phyloP scores from a whole-genome alignment of 2,329 filamentous ascomycete genomes.

The Neopestalotiopsis rosae region DNA sequence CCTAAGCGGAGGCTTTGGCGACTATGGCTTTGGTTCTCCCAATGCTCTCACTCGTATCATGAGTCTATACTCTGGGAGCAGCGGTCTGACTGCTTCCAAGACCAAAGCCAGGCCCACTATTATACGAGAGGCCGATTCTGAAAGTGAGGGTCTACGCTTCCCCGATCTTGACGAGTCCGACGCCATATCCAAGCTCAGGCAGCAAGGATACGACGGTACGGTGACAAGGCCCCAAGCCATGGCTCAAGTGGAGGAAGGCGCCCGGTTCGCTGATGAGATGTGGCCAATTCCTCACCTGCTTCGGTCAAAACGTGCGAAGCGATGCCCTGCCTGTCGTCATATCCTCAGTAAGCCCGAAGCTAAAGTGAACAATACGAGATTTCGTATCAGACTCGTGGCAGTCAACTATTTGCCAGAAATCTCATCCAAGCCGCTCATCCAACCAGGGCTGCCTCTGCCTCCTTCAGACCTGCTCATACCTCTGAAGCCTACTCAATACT shows the following conservation, averaged over 20 bases:
- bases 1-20: slow-evolving; percentile 41
- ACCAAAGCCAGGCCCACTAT: slow-evolving; percentile 69
- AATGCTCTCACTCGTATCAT: slow-evolving; percentile 86
- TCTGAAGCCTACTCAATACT: slow-evolving; percentile 71
- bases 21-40: slow-evolving; percentile 74
- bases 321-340: slow-evolving; percentile 89
- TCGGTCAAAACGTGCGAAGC: slow-evolving; percentile 90
- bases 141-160: slow-evolving; percentile 74
- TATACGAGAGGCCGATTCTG: slow-evolving; percentile 80
- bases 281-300: slow-evolving; percentile 83
- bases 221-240: slow-evolving; percentile 54
- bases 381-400: slow-evolving; percentile 90
- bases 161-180: slow-evolving; percentile 65
- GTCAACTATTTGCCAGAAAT: slow-evolving; percentile 87
- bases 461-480: slow-evolving; percentile 51
- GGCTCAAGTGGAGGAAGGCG: slow-evolving; percentile 54
- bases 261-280: slow-evolving; percentile 73
- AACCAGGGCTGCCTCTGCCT: slow-evolving; percentile 23
- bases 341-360: slow-evolving; percentile 94
- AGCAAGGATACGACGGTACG: slow-evolving; percentile 69
- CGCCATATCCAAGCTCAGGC: slow-evolving; percentile 64
- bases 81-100: slow-evolving; percentile 66
- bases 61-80: slow-evolving; percentile 80
- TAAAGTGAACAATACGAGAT: slow-evolving; percentile 87
- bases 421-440: slow-evolving; percentile 62